Conservation (phyloP, 2,329 filamentous ascomycete genomes). For the Hymenoscyphus albidus region DNA sequence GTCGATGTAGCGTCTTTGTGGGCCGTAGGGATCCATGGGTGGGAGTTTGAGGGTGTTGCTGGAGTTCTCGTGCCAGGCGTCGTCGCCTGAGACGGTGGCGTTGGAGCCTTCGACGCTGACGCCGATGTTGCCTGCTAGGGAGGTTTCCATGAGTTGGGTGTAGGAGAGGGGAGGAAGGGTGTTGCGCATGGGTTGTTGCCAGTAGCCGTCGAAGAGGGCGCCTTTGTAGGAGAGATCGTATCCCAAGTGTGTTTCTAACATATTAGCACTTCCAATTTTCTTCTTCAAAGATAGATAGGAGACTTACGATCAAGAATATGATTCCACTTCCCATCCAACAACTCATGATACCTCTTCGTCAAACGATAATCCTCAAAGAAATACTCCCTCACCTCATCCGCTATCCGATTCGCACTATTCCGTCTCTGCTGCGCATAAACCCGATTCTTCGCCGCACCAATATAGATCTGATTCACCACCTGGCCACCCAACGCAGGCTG, state of each 20-base stretch:
- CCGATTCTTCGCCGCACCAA: constrained; percentile 49
- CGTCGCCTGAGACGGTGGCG: constrained; percentile 64
- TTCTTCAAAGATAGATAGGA: background rate
- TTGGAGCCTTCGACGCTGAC: constrained; percentile 63
- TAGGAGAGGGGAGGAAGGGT: constrained; percentile 58
- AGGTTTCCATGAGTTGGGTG: constrained; percentile 54
- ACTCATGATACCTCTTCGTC: constrained; percentile 52
- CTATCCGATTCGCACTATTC: constrained; percentile 52
- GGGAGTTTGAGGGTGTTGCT: constrained; percentile 51
- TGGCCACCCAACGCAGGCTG: constrained; percentile 57
- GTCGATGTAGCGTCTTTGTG: constrained; percentile 56
- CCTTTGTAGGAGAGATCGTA: constrained; percentile 37
- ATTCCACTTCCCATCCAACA: constrained; percentile 60
- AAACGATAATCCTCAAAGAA: constrained; percentile 56
- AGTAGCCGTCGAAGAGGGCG: constrained; percentile 37
- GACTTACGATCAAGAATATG: constrained; percentile 54
- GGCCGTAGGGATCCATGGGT: constrained; percentile 56
- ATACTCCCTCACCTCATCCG: constrained; percentile 47
- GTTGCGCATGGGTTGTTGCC: constrained; percentile 73
- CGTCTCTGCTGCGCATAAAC: constrained; percentile 53
- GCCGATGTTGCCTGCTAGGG: constrained; percentile 59
- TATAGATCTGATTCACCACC: constrained; percentile 52
- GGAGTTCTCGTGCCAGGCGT: constrained; percentile 56
- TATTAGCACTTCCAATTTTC: constrained; percentile 31
- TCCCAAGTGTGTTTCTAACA: constrained; percentile 47